phyloP scores from a whole-genome alignment of 179 eudicot genomes.

The Dionaea muscipula region DNA sequence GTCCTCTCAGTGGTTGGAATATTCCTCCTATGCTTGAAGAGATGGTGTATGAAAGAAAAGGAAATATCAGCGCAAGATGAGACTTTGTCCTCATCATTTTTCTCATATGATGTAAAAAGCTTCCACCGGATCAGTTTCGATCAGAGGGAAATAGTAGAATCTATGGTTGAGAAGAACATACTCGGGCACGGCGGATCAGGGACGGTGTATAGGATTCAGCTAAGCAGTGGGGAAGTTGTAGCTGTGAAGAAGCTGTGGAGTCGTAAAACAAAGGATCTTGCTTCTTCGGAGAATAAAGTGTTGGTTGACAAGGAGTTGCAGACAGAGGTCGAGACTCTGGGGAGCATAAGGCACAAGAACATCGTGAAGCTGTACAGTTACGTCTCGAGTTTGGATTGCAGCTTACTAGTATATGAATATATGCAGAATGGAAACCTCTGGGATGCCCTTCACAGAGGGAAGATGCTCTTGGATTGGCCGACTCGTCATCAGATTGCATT shows the following conservation, averaged over 20 bases:
- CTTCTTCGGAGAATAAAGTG: conserved; percentile 26
- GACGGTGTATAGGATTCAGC: conserved; percentile 55
- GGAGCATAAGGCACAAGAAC: conserved; percentile 75
- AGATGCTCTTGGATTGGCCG: conserved; percentile 56
- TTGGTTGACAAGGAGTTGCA: conserved; percentile 46
- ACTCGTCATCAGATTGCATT: conserved; percentile 70
- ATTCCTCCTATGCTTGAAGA: conserved; percentile 36
- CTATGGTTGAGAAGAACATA: conserved; percentile 66
- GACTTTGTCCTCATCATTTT: conserved; percentile 48
- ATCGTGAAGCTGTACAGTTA: conserved; percentile 74
- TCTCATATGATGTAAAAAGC: conserved; percentile 64
- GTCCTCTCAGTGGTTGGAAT: conserved; percentile 37
- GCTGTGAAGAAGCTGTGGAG: conserved; percentile 87
- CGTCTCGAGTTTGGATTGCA: conserved; percentile 50
- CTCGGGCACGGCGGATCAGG: conserved; percentile 89
- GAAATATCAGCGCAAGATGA: conserved; percentile 40
- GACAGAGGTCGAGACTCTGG: conserved; percentile 79
- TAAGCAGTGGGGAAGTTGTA: conserved; percentile 51
- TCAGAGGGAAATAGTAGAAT: conserved; percentile 50
- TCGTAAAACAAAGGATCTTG: conserved; percentile 36
- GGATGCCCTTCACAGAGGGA: conserved; percentile 80
- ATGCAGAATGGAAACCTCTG: conserved; percentile 87
- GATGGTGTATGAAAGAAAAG: conserved; percentile 35
- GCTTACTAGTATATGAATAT: conserved; percentile 75
- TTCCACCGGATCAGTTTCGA: conserved; percentile 64